phyloP scores from a whole-genome alignment of 306 rosid species.

The Malus fusca region DNA sequence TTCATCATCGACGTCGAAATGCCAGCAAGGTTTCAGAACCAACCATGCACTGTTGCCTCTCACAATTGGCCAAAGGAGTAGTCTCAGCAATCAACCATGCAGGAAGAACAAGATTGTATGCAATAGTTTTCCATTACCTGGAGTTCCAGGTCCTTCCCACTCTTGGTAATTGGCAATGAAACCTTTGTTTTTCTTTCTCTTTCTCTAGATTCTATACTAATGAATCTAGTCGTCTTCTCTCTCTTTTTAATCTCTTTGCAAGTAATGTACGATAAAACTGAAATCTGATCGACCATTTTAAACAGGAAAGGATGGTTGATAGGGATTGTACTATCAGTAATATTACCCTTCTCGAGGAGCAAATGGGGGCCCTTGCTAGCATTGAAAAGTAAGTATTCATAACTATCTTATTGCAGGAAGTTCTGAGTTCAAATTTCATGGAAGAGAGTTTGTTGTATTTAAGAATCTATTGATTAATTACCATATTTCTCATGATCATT shows the following conservation, averaged over 20 bases:
- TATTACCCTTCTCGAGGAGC: constrained; percentile 36
- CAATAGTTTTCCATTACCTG: background rate
- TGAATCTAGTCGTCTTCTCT: background rate
- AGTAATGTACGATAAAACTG: background rate
- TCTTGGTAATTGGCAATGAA: constrained; percentile 8
- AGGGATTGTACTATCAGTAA: constrained; percentile 34
- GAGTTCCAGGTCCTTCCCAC: constrained; percentile 4
- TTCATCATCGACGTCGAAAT: background rate
- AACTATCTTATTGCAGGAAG: background rate
- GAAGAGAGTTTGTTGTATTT: background rate
- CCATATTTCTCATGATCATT: background rate
- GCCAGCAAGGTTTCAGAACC: background rate
- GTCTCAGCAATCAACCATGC: background rate
- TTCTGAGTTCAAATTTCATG: background rate
- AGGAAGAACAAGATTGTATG: constrained; percentile 9
- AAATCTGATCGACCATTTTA: background rate
- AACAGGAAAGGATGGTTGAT: constrained; percentile 53
- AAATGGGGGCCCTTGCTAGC: constrained; percentile 48
- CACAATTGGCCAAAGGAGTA: background rate
- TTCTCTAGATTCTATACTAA: background rate
- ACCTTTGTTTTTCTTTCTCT: background rate
- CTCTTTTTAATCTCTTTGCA: background rate
- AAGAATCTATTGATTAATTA: background rate
- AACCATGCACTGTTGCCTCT: constrained; percentile 6
- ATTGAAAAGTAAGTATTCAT: constrained; percentile 33